phyloP scores from a whole-genome alignment of 805 yeast species.

The Starmerella gropengiesseri region DNA sequence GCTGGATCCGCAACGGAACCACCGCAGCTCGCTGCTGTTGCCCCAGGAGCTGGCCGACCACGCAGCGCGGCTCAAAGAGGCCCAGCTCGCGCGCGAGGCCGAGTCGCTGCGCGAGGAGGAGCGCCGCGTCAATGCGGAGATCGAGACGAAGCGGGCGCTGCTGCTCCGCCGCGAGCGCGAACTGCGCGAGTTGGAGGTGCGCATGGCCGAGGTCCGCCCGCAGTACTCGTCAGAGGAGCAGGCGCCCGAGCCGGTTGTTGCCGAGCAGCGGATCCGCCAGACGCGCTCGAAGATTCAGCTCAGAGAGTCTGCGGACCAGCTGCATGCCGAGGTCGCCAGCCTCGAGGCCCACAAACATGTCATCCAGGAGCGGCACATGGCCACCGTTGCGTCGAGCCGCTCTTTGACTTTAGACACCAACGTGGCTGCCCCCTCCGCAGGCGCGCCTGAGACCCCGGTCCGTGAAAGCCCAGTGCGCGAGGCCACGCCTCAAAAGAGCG shows the following conservation, averaged over 20 bases:
- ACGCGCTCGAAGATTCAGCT: constrained; percentile 15
- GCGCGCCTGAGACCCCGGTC: too few relatives aligned
- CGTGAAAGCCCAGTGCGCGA: too few relatives aligned
- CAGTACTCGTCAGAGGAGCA: neutral
- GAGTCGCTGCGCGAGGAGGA: constrained; percentile 33
- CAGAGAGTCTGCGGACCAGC: constrained; percentile 11
- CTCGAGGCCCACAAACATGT: constrained; percentile 14
- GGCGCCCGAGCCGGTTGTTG: neutral
- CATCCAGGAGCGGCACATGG: constrained; percentile 14
- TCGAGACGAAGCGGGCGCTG: constrained; percentile 31
- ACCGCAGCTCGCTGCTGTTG: constrained; percentile 26
- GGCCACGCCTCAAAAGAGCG: too few relatives aligned
- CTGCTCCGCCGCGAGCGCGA: constrained; percentile 33
- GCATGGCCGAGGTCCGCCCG: constrained; percentile 20
- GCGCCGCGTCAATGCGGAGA: constrained; percentile 31
- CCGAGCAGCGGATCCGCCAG: constrained; percentile 14
- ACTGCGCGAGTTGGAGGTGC: constrained; percentile 31
- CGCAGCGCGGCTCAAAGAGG: constrained; percentile 33
- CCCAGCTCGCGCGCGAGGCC: constrained; percentile 34
- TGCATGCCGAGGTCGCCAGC: constrained; percentile 20
- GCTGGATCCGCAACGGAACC: constrained; percentile 21
- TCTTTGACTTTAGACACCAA: neutral
- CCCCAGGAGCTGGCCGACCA: constrained; percentile 34
- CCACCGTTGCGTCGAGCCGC: constrained; percentile 6
- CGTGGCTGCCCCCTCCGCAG: too few relatives aligned